Evolutionary conservation across 2,329 filamentous ascomycete species (phyloP).

Genomic region (Fusarium chlamydosporum): DNA sequence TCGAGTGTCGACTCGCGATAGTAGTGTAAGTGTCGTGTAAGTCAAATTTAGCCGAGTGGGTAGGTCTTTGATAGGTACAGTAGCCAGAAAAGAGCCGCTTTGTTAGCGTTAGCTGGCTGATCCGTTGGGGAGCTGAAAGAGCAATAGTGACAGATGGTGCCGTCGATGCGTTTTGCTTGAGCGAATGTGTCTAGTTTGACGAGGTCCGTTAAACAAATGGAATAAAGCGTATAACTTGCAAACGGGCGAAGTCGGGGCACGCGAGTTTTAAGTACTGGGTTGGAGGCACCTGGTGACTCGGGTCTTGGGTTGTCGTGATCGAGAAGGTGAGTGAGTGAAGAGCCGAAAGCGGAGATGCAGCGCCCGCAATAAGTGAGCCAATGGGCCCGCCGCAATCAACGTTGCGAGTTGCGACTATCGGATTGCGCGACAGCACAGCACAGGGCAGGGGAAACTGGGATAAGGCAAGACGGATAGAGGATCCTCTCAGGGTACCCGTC

Average conservation of each 20-base stretch:
- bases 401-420: conserved; percentile 45
- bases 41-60: conserved; percentile 41
- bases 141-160: conserved; percentile 9
- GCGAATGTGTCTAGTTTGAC: conserved; percentile 1
- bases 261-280: conserved; percentile 48
- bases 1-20: conserved; percentile 39
- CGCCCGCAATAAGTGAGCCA: conserved; percentile 43
- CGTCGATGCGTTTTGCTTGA: conserved; percentile 3
- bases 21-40: conserved; percentile 45
- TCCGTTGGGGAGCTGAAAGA: conserved; percentile 22
- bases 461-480: conserved; percentile 24
- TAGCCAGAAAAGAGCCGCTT: conserved; percentile 37
- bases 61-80: conserved; percentile 19
- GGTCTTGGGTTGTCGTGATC: conserved; percentile 45
- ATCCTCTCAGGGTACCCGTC: conserved; percentile 44
- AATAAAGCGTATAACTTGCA: conserved; percentile 17
- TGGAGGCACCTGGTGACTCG: conserved; percentile 49
- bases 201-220: conserved; percentile 7
- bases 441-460: conserved; percentile 16
- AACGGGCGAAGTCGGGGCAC: conserved; percentile 47
- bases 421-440: conserved; percentile 40
- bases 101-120: conserved; percentile 32
- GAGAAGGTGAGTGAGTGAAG: conserved; percentile 44
- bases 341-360: conserved; percentile 51
- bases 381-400: conserved; percentile 46